Evolutionary conservation across 2,329 filamentous ascomycete species (phyloP), one percentile per base, ranked within the genome.

Genomic region (Talaromyces piceae): DNA sequence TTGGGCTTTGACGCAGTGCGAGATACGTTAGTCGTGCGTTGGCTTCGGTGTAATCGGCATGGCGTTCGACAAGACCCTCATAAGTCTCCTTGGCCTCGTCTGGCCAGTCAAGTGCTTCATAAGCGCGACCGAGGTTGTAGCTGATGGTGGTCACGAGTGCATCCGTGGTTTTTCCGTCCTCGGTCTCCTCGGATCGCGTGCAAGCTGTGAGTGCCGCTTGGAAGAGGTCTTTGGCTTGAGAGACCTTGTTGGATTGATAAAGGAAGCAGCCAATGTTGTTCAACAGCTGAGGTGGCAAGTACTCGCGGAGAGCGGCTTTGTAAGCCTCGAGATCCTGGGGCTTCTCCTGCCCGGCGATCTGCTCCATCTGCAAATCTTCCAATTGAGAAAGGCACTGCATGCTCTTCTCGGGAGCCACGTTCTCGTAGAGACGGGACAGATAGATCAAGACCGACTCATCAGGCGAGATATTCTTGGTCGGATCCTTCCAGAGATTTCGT

Each of bases 191-290:
- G 13, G 47, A 53, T 60, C 87, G 86, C 60, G 94, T 83, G 63
- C 91, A 96, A 13, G 91, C 88, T 56, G 86, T 86, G 49, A 98
- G 73, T 0, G 91, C 93, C n/a, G 87, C 84, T 67, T 98, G 88
- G 65, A 97, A 98, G 71, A 94, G 80, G 47, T 91, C 85, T 58
- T 88, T 85, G 20, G 93, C 91, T 55, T 82, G 77, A 18, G 86
- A 82, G 56, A 87, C 84, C 64, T 89, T 90, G 61, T 95, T 90
- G 2, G 83, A 79, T 64, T 95, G 90, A 59, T 89, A 96, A 59
- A 95, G 83, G 71, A 97, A 97, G 68, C 91, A 96, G 4, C 88
- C 93, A 65, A 97, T 95, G 66, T 98, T 98, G 76, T 97, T 98
- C 41, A 98, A 78, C 2, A 97, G 77, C 63, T 95, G 90, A 3